Conservation (phyloP, 768 basidiomycete genomes). For the Suillus cothurnatus region DNA sequence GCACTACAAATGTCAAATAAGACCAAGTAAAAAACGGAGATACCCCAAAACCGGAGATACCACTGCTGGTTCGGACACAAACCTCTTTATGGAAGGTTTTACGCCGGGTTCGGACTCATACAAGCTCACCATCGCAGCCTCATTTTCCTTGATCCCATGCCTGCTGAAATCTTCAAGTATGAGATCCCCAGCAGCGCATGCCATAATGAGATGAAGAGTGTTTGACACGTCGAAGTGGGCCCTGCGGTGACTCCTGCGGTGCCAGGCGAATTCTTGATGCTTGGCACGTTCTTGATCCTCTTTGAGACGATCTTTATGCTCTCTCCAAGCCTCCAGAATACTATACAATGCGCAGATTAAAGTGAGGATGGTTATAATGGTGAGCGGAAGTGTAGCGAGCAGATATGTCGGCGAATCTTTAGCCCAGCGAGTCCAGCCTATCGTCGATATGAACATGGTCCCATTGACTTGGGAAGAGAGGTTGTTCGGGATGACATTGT, state of each 20-base stretch:
- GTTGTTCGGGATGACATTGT: constrained; percentile 1
- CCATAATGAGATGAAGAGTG: neutral
- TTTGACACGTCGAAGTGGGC: neutral
- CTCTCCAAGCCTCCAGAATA: neutral
- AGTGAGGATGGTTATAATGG: neutral
- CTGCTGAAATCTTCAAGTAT: neutral
- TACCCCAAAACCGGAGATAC: too few relatives aligned
- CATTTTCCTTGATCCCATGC: neutral
- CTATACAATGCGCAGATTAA: neutral
- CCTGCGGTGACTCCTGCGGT: neutral
- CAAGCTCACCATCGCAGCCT: neutral
- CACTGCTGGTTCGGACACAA: too few relatives aligned
- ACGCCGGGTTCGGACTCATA: neutral
- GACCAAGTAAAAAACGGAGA: neutral
- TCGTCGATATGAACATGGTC: constrained; percentile 8
- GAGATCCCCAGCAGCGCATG: neutral
- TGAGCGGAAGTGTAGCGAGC: constrained; percentile 5
- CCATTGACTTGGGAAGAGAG: constrained; percentile 3
- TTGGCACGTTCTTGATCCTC: too few relatives aligned
- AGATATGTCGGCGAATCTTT: neutral
- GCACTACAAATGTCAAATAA: neutral
- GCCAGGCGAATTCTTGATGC: too few relatives aligned
- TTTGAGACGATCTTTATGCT: neutral
- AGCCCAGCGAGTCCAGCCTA: constrained; percentile 12
- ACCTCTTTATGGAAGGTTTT: too few relatives aligned